Evolutionary conservation across 2,329 filamentous ascomycete genomes (phyloP), one percentile per base, ranked within the genome.

Genomic region (Cytospora leucostoma): DNA sequence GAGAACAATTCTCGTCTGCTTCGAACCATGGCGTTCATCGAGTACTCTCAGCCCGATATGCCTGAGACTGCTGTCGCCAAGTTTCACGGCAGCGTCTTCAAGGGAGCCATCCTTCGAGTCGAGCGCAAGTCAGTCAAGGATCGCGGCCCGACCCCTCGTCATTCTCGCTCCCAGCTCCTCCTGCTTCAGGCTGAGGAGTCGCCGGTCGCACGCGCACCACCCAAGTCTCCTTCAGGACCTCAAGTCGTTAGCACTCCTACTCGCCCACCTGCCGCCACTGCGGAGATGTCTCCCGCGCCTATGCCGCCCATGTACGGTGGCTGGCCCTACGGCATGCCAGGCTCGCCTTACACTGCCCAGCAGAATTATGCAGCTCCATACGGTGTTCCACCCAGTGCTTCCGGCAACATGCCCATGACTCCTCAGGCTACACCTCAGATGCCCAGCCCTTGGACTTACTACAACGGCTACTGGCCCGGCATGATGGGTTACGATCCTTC

Each of bases 1-100:
- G 67, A 72, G 32, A 65, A 65, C 12, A 62, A 56, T 40, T 56
- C 38, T 51, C 19, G 33, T 33, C 33, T 60, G 19, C 53, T 63
- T 7, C 68, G 67, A 1, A 67, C 70, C 3, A 76, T 76, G 57
- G 74, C 71, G 5, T 77, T 76, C 54, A 44, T 70, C 32, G 67
- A 69, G 61, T 70, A 65, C 51, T 44, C 64, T 7, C 68, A 66
- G 13, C 51, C 66, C 1, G 67, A 68, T 54, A 62, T 67, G 62
- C 65, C 67, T 11, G 68, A 69, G 57, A 5, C 21, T n/a, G 65
- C 65, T 51, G 62, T 66, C 33, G 47, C 15, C 53, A 59, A 35
- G 38, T 62, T 65, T n/a, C 49, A 61, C 50, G 64, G 64, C 32
- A 19, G 21, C 15, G 27, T 56, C 19, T 59, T 59, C 65, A 59